Base-by-base conservation (phyloP, 2,329 filamentous ascomycete species). In the Botrytis byssoidea region DNA sequence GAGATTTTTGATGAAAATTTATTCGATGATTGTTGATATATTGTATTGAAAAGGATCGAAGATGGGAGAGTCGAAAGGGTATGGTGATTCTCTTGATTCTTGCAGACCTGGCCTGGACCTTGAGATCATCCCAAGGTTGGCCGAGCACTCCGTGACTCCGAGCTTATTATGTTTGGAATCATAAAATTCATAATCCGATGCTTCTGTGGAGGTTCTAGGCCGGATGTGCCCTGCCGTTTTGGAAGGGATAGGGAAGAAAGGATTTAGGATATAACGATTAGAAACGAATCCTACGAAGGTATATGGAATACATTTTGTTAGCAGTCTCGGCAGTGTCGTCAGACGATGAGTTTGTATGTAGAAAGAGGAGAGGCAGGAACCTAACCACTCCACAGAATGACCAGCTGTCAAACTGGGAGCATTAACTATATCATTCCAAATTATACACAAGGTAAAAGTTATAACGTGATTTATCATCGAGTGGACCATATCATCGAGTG, bases 101-200 rank as follows among this genome's bases (percentile, higher is more conserved):
- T 18, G 25, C 37, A 22, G 35, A 29, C 35, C 10, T 55, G 48
- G 65, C 10, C 48, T 57, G 51, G 48, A n/a, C 66, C 48, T 57
- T 12, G n/a, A 69, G 66, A 57, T 69, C 48, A 57, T 57, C 66
- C 35, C 66, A 57, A 57, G 51, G 35, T 44, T 69, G 66, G 22
- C 48, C 37, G 35, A 69, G 66, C 48, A 69, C 48, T 59, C 66
- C 66, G 66, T 37, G n/a, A 42, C 66, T 69, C 37, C 35, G 66
- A 57, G 14, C 10, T 57, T 12, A 10, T 69, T 42, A 25, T 42
- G 37, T 55, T 57, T 42, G 66, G 35, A 57, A 57, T 48, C 42
- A 42, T 65, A 46, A 46, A 29, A 57, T 57, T 29, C n/a, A 57
- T 32, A 57, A 65, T 44, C 63, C 10, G 12, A 25, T 65, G n/a